Evolutionary conservation across 345 rosid genomes (phyloP).

Genomic region (Citrus unshiu): DNA sequence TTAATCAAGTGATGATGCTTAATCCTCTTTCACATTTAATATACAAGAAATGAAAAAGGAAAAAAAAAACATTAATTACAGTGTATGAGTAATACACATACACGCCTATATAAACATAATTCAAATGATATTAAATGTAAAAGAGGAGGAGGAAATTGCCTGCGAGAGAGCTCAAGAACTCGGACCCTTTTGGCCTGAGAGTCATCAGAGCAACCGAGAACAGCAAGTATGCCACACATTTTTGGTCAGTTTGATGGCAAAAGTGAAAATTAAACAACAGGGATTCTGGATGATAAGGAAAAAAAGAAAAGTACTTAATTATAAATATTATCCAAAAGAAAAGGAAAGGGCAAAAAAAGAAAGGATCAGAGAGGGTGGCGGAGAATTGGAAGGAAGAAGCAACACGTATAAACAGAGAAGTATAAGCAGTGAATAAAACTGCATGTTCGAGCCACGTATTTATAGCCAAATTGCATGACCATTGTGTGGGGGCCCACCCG

Average conservation of each 20-base stretch:
- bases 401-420: slow-evolving; percentile 18
- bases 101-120: not conserved
- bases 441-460: slow-evolving; percentile 13
- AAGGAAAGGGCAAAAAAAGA: too few relatives aligned
- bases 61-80: too few relatives aligned
- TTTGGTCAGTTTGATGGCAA: not conserved
- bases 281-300: not conserved
- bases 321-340: not conserved
- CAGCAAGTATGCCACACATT: slow-evolving; percentile 97
- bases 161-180: slow-evolving; percentile 99
- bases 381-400: slow-evolving; percentile 2
- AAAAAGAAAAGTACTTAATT: not conserved
- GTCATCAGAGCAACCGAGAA: slow-evolving; percentile 88
- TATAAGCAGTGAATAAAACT: not conserved
- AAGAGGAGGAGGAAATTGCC: slow-evolving; percentile 32
- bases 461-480: slow-evolving; percentile 18
- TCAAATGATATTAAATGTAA: not conserved
- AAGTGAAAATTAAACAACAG: not conserved
- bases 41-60: not conserved
- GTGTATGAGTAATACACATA: too few relatives aligned
- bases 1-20: not conserved
- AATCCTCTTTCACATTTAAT: not conserved
- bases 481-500: too few relatives aligned
- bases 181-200: slow-evolving; percentile 95
- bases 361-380: slow-evolving; percentile 7